Percentiles rank a stretch among this genome's conserved stretches.
Conservation (phyloP, 2,329 filamentous ascomycete genomes). For the Cyphellophora attinorum region DNA sequence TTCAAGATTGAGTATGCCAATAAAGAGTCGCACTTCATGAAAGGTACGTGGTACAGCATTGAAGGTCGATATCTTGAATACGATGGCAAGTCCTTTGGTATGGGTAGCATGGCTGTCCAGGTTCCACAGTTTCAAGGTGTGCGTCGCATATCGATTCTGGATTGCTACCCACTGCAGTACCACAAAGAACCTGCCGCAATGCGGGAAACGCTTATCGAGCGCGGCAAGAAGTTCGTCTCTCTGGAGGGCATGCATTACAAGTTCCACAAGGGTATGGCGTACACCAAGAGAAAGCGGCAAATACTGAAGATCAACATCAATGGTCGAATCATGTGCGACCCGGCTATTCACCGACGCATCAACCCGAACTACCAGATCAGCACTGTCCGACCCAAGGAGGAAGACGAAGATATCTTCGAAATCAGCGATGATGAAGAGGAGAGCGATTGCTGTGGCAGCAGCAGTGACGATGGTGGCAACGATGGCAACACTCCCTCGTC, state of each 20-base stretch:
- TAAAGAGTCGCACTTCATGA: conserved; percentile 59
- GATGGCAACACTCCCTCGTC: conserved; percentile 24
- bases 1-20: conserved; percentile 73
- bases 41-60: conserved; percentile 66
- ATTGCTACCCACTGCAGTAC: conserved; percentile 69
- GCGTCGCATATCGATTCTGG: conserved; percentile 69
- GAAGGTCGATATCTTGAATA: conserved; percentile 73
- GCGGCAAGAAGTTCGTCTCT: conserved; percentile 74
- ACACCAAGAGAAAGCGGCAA: conserved; percentile 68
- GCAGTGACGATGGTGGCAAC: conserved; percentile 24
- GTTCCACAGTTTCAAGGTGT: conserved; percentile 70
- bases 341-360: conserved; percentile 69
- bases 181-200: conserved; percentile 62
- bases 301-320: conserved; percentile 76
- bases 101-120: conserved; percentile 59
- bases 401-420: conserved; percentile 31
- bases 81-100: conserved; percentile 76
- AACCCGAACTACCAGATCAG: conserved; percentile 79
- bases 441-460: conserved; percentile 23
- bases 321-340: conserved; percentile 80
- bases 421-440: conserved; percentile 17
- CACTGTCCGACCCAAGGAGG: conserved; percentile 62
- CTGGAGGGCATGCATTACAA: conserved; percentile 72
- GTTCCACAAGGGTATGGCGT: conserved; percentile 73
- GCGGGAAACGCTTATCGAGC: conserved; percentile 59